These are phyloP conservation scores for Volvox reticuliferus DNA, from an alignment of 139 green algal genomes.

Conservation along the genomic window DNA sequence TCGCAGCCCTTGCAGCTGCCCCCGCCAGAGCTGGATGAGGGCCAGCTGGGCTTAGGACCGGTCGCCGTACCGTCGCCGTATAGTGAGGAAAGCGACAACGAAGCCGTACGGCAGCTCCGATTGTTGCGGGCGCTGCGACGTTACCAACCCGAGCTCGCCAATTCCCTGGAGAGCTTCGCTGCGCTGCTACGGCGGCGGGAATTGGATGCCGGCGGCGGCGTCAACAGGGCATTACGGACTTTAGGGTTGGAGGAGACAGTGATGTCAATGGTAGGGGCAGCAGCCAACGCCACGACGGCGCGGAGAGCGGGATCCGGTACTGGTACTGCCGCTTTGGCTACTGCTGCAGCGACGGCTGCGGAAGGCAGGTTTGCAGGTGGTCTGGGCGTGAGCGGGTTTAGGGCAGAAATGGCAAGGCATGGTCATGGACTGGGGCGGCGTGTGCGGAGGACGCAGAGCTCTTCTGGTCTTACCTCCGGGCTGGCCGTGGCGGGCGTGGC, in stretches of 20 bases:
- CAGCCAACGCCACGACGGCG: no score
- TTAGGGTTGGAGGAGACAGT: no score
- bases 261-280: no score
- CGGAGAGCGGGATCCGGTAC: no score
- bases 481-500: no score
- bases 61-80: neutral
- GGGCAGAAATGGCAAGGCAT: no score
- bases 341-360: no score
- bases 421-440: no score
- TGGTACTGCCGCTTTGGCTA: no score
- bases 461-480: neutral
- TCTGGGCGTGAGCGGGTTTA: no score
- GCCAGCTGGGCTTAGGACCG: neutral
- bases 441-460: neutral
- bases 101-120: neutral
- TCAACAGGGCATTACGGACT: neutral
- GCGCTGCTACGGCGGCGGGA: neutral
- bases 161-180: conserved; percentile 24
- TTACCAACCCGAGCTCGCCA: conserved; percentile 7
- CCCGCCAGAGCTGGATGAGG: neutral
- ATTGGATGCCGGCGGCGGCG: neutral
- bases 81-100: conserved; percentile 33
- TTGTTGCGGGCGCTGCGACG: neutral
- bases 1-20: conserved; percentile 1
- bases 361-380: neutral